Percentiles rank a stretch among this genome's conserved stretches.
Conservation (phyloP, 2,329 filamentous ascomycete genomes). For the Stemphylium beticola region DNA sequence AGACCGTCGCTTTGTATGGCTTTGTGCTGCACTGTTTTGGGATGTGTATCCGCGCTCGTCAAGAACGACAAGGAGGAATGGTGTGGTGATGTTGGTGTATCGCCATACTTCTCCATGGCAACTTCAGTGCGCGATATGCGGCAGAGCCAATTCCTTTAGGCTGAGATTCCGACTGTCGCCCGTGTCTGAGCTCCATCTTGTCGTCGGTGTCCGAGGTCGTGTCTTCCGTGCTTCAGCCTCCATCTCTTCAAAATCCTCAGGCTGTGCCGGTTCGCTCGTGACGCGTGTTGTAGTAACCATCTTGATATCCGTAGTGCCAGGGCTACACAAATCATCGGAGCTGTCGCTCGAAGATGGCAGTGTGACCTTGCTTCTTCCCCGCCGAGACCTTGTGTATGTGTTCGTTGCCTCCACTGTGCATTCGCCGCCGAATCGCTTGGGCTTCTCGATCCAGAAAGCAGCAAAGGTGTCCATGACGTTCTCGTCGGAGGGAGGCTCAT, state of each 20-base stretch:
- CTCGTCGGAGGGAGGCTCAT: slow-evolving; percentile 50
- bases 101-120: neutral
- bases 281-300: slow-evolving; percentile 45
- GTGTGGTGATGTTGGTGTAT: neutral
- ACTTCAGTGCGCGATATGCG: slow-evolving; percentile 12
- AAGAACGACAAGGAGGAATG: slow-evolving; percentile 26
- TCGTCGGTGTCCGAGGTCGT: slow-evolving; percentile 35
- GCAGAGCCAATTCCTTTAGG: slow-evolving; percentile 12
- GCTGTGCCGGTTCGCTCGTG: slow-evolving; percentile 40
- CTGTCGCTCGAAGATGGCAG: slow-evolving; percentile 29
- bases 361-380: slow-evolving; percentile 25
- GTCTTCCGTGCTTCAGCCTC: slow-evolving; percentile 30
- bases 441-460: slow-evolving; percentile 40
- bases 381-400: slow-evolving; percentile 3
- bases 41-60: slow-evolving; percentile 33
- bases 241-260: slow-evolving; percentile 44
- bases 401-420: slow-evolving; percentile 50
- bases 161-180: slow-evolving; percentile 22
- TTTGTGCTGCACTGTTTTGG: slow-evolving; percentile 44
- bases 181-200: slow-evolving; percentile 45
- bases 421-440: slow-evolving; percentile 53
- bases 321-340: slow-evolving; percentile 34
- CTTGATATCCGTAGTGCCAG: slow-evolving; percentile 40
- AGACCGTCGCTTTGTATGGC: slow-evolving; percentile 41
- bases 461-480: slow-evolving; percentile 48